Evolutionary conservation across 305 asterid genomes (phyloP).

Genomic region (Andrographis paniculata): DNA sequence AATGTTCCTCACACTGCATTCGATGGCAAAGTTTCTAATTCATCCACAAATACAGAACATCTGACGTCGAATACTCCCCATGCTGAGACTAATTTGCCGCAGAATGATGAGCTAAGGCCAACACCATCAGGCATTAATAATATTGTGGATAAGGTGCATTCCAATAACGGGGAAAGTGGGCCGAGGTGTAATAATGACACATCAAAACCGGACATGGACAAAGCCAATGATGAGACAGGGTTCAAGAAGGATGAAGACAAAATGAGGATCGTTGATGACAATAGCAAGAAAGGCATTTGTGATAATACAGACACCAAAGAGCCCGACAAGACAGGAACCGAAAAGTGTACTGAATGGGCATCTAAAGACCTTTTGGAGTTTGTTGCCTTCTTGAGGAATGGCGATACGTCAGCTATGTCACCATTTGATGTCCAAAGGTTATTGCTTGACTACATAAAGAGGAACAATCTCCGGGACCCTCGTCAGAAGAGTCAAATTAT

Average conservation of each 20-base stretch:
- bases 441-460: constrained; percentile 66
- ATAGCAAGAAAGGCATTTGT: constrained; percentile 17
- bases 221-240: constrained; percentile 5
- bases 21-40: constrained; percentile 24
- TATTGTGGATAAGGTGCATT: constrained; percentile 14
- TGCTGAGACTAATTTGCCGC: constrained; percentile 23
- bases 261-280: constrained; percentile 8
- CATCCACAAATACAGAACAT: constrained; percentile 26
- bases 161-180: constrained; percentile 11
- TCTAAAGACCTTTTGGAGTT: constrained; percentile 51
- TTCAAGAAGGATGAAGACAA: neutral
- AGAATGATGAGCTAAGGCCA: constrained; percentile 24
- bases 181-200: constrained; percentile 9
- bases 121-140: constrained; percentile 22
- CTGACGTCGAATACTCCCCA: constrained; percentile 34
- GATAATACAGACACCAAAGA: constrained; percentile 14
- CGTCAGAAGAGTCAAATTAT: constrained; percentile 66
- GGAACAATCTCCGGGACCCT: constrained; percentile 80
- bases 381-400: constrained; percentile 73
- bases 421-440: constrained; percentile 69
- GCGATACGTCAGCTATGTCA: constrained; percentile 49
- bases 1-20: constrained; percentile 21
- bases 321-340: constrained; percentile 17
- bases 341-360: constrained; percentile 30
- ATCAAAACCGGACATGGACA: constrained; percentile 12